Evolutionary conservation across 2,329 filamentous ascomycete species (phyloP).

Genomic region (Aspergillus latus): DNA sequence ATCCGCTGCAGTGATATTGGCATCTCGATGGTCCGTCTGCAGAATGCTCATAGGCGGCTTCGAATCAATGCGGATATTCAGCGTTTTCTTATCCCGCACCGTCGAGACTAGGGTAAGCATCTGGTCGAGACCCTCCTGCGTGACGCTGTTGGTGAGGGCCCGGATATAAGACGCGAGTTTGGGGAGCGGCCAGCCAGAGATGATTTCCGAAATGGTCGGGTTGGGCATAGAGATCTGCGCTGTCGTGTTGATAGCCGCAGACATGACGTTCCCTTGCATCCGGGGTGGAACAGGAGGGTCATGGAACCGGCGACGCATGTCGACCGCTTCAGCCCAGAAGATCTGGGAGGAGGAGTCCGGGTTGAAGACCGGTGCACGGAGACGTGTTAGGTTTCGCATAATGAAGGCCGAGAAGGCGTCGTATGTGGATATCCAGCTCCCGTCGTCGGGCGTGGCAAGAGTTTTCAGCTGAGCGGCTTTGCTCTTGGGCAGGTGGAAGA

Average conservation of each 20-base stretch:
- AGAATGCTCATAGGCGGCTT: conserved; percentile 40
- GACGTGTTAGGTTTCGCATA: not conserved
- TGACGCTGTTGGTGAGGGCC: conserved; percentile 37
- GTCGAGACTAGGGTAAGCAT: conserved; percentile 34
- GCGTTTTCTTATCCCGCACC: conserved; percentile 37
- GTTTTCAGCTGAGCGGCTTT: conserved; percentile 45
- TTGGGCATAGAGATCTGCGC: conserved; percentile 25
- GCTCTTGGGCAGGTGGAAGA: conserved; percentile 49
- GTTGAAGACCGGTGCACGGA: conserved; percentile 10
- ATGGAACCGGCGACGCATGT: conserved; percentile 42
- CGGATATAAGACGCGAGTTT: conserved; percentile 41
- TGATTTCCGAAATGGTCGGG: conserved; percentile 35
- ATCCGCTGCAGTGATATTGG: conserved; percentile 28
- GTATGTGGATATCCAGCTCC: conserved; percentile 29
- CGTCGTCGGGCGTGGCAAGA: conserved; percentile 33
- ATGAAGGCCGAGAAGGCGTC: not conserved
- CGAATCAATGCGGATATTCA: conserved; percentile 37
- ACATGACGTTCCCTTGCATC: conserved; percentile 41
- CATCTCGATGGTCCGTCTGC: conserved; percentile 40
- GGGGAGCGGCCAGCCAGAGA: conserved; percentile 36
- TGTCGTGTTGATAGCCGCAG: conserved; percentile 23
- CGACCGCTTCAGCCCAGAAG: conserved; percentile 41
- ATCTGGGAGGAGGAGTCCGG: conserved; percentile 28
- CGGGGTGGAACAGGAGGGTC: conserved; percentile 33
- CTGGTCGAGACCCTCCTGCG: conserved; percentile 32